These are phyloP conservation scores for Talaromyces sp. DNA, from an alignment of 2,329 filamentous ascomycete species.

Conservation along the genomic window DNA sequence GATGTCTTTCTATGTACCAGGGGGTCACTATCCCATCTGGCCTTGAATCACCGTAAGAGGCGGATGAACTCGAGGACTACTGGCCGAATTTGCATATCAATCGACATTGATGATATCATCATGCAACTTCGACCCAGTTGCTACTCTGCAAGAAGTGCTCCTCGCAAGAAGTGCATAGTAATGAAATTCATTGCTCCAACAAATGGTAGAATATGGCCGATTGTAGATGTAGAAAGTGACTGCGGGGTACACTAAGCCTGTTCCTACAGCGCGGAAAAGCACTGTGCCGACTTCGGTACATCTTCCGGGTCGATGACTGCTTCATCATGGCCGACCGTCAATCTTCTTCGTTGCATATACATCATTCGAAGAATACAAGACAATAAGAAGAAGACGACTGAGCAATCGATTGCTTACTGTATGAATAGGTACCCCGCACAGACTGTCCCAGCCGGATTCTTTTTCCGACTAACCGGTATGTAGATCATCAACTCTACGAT, in stretches of 20 bases:
- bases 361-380: too few species aligned
- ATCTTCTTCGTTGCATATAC: background rate
- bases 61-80: too few species aligned
- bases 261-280: background rate
- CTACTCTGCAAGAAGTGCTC: background rate
- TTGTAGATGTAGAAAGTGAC: background rate
- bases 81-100: background rate
- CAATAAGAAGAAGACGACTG: background rate
- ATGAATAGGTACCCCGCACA: background rate
- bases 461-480: background rate
- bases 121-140: background rate
- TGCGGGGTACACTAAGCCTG: background rate
- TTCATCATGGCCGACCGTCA: background rate
- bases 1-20: background rate
- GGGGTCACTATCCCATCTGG: background rate
- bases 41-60: too few species aligned
- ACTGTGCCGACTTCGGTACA: conserved; percentile 7
- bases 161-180: background rate
- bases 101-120: background rate
- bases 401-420: background rate
- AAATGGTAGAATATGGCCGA: background rate
- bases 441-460: background rate
- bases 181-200: background rate
- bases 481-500: background rate
- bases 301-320: conserved; percentile 3